A percentile compares a stretch with the other conserved stretches of the same genome.
These are phyloP conservation scores for Boletus edulis DNA, from an alignment of 768 basidiomycete species.

Conservation along the genomic window DNA sequence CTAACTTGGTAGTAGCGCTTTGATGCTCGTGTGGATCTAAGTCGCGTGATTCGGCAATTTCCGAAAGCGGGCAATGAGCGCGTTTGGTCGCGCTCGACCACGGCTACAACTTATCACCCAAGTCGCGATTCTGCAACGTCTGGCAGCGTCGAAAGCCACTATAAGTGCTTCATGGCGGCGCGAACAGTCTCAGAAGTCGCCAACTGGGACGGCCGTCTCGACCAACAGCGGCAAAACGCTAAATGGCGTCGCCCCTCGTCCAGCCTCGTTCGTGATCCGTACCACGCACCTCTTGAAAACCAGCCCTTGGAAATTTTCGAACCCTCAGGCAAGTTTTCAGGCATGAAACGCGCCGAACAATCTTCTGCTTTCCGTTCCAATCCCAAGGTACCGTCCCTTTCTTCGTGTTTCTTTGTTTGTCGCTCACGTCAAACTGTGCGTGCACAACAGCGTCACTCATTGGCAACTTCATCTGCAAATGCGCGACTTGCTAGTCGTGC, in stretches of 20 bases:
- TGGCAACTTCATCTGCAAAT: not conserved
- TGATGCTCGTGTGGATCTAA: too few relatives aligned
- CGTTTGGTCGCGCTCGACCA: constrained; percentile 8
- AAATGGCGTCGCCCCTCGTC: constrained; percentile 13
- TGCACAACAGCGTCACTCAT: constrained; percentile 12
- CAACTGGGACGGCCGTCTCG: constrained; percentile 16
- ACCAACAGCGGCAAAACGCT: constrained; percentile 5
- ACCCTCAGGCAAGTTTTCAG: not conserved
- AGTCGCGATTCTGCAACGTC: not conserved
- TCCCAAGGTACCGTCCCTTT: constrained; percentile 12
- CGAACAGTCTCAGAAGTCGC: constrained; percentile 13
- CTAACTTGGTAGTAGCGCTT: too few relatives aligned
- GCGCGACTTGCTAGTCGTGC: constrained; percentile 3
- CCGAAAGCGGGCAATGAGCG: constrained; percentile 9
- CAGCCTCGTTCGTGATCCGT: constrained; percentile 8
- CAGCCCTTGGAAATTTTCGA: not conserved
- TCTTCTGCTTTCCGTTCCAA: not conserved
- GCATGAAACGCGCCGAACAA: constrained; percentile 9
- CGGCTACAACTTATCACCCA: constrained; percentile 1
- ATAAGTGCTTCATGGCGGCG: constrained; percentile 10
- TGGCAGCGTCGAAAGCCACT: not conserved
- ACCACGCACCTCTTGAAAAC: constrained; percentile 2
- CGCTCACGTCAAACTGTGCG: constrained; percentile 1
- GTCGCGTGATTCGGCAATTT: not conserved
- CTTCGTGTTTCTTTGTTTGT: not conserved